Conservation (phyloP, 495 filamentous ascomycete genomes). For the Apiosordaria backusii region DNA sequence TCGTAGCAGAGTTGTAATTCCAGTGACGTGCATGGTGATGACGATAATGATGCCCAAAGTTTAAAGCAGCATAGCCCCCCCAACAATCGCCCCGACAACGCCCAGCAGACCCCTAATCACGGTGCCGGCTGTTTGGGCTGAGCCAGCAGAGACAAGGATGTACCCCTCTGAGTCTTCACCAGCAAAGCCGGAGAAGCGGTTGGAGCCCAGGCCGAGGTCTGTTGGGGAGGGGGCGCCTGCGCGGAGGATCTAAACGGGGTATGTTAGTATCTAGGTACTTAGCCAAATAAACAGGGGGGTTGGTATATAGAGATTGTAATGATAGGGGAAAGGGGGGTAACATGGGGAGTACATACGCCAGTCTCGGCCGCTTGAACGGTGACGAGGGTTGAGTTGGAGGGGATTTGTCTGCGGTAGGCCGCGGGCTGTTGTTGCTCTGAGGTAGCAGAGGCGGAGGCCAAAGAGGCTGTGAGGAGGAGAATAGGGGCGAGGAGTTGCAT, state of each 20-base stretch:
- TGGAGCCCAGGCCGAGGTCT: neutral
- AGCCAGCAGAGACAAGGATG: neutral
- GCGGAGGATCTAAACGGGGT: neutral
- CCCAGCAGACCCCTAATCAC: neutral
- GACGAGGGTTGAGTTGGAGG: neutral
- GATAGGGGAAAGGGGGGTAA: neutral
- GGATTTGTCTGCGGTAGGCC: neutral
- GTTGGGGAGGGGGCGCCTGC: neutral
- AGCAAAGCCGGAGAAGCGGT: neutral
- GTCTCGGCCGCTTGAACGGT: neutral
- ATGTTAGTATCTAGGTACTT: too few relatives aligned
- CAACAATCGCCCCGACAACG: neutral
- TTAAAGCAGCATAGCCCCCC: neutral
- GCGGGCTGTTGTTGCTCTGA: neutral
- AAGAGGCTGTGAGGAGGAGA: neutral
- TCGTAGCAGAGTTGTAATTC: too few relatives aligned
- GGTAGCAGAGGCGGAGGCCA: neutral
- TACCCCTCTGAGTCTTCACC: neutral
- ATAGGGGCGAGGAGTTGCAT: neutral
- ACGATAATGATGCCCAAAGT: neutral
- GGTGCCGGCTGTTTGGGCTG: neutral
- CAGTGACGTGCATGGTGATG: too few relatives aligned
- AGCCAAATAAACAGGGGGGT: too few relatives aligned
- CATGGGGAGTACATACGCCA: neutral
- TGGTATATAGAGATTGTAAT: too few relatives aligned